phyloP scores from a whole-genome alignment of 2,329 filamentous ascomycete species.

The Coleophoma cylindrospora region DNA sequence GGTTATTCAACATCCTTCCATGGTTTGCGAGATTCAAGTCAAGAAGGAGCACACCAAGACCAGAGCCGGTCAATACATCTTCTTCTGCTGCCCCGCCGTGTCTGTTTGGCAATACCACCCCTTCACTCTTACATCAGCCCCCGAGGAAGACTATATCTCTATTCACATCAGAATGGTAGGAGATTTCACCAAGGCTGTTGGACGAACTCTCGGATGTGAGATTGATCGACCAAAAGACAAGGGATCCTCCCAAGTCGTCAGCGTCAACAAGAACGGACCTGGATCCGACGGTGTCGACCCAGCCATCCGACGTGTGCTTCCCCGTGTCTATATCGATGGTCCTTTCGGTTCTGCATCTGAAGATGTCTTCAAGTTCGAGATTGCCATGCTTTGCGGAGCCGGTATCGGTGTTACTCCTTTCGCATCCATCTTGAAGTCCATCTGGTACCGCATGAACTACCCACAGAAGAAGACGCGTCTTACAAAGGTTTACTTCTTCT shows the following conservation, averaged over 20 bases:
- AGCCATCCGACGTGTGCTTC: constrained; percentile 66
- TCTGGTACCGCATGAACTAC: constrained; percentile 93
- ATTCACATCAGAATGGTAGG: constrained; percentile 81
- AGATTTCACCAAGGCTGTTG: constrained; percentile 70
- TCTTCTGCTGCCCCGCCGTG: constrained; percentile 80
- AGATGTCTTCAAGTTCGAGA: constrained; percentile 86
- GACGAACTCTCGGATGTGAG: constrained; percentile 70
- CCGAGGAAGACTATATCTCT: constrained; percentile 86
- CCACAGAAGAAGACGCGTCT: constrained; percentile 74
- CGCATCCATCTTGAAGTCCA: constrained; percentile 82
- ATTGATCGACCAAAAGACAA: constrained; percentile 53
- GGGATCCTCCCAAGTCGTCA: constrained; percentile 61
- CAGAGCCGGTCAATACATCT: constrained; percentile 80
- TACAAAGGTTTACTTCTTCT: constrained; percentile 88
- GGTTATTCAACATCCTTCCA: constrained; percentile 84
- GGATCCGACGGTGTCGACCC: constrained; percentile 55
- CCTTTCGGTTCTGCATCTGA: constrained; percentile 84
- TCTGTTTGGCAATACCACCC: constrained; percentile 88
- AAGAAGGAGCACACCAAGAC: constrained; percentile 86
- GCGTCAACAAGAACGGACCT: constrained; percentile 52
- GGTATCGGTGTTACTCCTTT: constrained; percentile 86
- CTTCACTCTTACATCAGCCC: constrained; percentile 80
- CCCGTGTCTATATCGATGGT: constrained; percentile 77
- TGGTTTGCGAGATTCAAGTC: constrained; percentile 87
- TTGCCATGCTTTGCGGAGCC: constrained; percentile 72